Base-by-base conservation (phyloP, 1,284 basidiomycete species). In the Ustilago bromivora region DNA sequence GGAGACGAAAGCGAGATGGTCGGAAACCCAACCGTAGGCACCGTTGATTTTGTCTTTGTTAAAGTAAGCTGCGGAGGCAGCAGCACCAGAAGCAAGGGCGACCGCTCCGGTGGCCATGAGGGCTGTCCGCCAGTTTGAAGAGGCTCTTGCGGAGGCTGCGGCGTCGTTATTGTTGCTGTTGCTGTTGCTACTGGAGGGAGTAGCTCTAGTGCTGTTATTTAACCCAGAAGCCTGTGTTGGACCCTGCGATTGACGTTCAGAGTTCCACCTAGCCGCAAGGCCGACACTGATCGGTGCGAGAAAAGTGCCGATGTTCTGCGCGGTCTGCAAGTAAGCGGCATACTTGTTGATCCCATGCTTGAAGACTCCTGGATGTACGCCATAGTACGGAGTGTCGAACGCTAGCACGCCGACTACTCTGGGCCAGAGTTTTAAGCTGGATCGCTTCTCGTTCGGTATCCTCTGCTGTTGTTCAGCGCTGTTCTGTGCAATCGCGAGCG, bases 1-100 rank as follows among this genome's bases (percentile, higher is more conserved):
- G 46, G 92, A 91, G 15, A 97, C 92, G 85, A 94, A 98, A 80
- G 92, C 92, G 90, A 97, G 91, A 86, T 98, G 96, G 75, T 96
- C 95, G 23, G 90, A 91, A 4, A 92, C 91, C 91, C 92, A 96
- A 23, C 71, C 66, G 51, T 82, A 85, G 9, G 82, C 75, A 9
- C 76, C 78, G 41, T 78, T 71, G 54, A 81, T 54, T 15, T 89
- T 88, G 81, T 92, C 93, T 2, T 93, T 76, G 91, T 89, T 89
- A 6, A 89, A 89, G 46, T 96, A 87, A n/a, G 92, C 76, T 1
- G 79, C 75, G 1, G 67, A 67, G 2, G 93, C 93, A 0, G 93
- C 94, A 1, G 93, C 93, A 1, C 94, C 94, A 1, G 94, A 71
- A 0, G 94, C 88, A 70, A 71, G 91, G 88, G 73, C 93, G 89